Conservation (phyloP, 306 rosid genomes). For the Prunus kanzakura region DNA sequence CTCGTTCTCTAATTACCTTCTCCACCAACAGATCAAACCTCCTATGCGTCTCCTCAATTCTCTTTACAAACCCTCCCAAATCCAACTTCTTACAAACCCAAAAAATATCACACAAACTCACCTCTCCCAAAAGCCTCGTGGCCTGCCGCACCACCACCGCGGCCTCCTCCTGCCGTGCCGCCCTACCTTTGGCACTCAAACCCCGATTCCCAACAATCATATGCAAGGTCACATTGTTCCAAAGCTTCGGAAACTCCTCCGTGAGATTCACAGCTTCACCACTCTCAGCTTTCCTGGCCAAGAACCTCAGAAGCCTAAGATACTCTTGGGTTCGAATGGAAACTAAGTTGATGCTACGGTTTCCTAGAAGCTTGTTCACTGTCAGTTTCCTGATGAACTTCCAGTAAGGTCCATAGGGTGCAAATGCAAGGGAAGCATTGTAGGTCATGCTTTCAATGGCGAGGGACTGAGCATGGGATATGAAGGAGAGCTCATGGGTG, state of each 20-base stretch:
- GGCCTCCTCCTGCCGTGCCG: constrained; percentile 1
- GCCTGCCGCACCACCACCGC: constrained; percentile 32
- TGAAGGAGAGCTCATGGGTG: constrained; percentile 28
- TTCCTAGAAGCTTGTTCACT: constrained; percentile 34
- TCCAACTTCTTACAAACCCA: constrained; percentile 28
- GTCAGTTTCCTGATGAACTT: constrained; percentile 38
- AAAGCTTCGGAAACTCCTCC: constrained; percentile 25
- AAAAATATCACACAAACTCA: constrained; percentile 33
- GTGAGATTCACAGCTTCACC: constrained; percentile 33
- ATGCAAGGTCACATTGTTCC: constrained; percentile 35
- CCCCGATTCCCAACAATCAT: constrained; percentile 40
- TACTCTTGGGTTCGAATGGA: constrained; percentile 28
- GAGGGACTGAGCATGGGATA: constrained; percentile 12
- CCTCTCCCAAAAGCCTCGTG: constrained; percentile 36
- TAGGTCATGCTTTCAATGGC: constrained; percentile 35
- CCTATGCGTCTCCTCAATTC: constrained; percentile 18
- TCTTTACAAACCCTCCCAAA: constrained; percentile 36
- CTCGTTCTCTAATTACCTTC: constrained; percentile 34
- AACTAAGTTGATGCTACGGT: constrained; percentile 18
- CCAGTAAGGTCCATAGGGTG: constrained; percentile 44
- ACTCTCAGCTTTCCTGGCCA: constrained; percentile 22
- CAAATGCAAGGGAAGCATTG: constrained; percentile 35
- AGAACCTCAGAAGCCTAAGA: not conserved
- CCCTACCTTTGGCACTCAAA: not conserved
- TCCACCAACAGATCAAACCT: constrained; percentile 39